Base-by-base conservation (phyloP, 73 alveolate genomes). In the Paramecium tetraurelia region DNA sequence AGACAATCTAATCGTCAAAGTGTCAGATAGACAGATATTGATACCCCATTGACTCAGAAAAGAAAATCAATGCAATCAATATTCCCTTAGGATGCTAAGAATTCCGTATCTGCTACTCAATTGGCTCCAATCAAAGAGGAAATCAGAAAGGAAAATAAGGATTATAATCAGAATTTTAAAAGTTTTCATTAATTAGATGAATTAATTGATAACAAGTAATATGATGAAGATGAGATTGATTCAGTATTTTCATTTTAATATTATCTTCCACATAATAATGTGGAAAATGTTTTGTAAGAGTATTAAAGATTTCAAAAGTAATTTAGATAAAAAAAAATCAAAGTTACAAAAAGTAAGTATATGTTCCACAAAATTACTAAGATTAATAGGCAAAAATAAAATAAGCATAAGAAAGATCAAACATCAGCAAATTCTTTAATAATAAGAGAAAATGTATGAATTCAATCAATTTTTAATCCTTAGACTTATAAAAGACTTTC, bases 401-500 rank as follows among this genome's bases (percentile, higher is more conserved):
- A 29, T 75, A 75, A 41, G 4, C 38, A 38, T 14, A 75, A 75
- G 46, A 63, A 63, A 27, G 84, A 63, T 27, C 7, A 63, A 63
- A 2, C 84, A 63, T 63, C 84, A 12, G 84, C 50, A 22, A 31
- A 63, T 31, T 63, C 84, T 0, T 22, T 63, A 31, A 63, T 63
- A 63, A 63, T 63, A 27, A 63, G 84, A 63, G 84, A 63, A 3
- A 63, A 31, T 63, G 7, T 63, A 33, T 63, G 84, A 63, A 63
- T 31, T 63, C 50, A 27, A 63, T 63, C 69, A 53, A 53, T 53
- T 53, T 48, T 31, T 63, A 27, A 63, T 7, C 50, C 46, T 63
- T 59, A 63, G 22, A 33, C 84, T 63, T 63, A 63, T 63, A 63
- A 63, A 63, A 63, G 84, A 63, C 84, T 31, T 63, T 63, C 84